Evolutionary conservation across 2,329 filamentous ascomycete genomes (phyloP).

Genomic region (Aspergillus latus): DNA sequence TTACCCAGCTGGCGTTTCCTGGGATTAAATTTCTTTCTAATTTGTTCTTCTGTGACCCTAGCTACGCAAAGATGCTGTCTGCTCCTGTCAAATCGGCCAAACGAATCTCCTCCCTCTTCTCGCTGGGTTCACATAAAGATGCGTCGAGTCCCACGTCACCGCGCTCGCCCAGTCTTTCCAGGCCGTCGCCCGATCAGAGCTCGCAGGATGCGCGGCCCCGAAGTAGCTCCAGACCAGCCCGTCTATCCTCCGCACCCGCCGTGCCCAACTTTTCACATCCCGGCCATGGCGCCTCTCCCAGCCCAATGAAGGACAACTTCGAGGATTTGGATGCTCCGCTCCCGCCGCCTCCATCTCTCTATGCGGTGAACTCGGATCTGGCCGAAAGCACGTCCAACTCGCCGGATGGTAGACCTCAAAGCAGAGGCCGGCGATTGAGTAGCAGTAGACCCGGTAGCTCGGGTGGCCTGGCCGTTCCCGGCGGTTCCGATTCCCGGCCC

Average conservation of each 20-base stretch:
- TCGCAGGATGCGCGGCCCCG: slow-evolving; percentile 27
- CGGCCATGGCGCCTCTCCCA: slow-evolving; percentile 19
- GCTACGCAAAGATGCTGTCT: slow-evolving; percentile 36
- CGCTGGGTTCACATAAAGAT: slow-evolving; percentile 40
- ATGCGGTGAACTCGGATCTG: slow-evolving; percentile 39
- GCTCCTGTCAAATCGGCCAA: slow-evolving; percentile 45
- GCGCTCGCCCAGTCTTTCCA: slow-evolving; percentile 23
- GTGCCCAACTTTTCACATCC: slow-evolving; percentile 30
- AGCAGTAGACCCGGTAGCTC: slow-evolving; percentile 35
- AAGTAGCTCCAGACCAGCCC: slow-evolving; percentile 34
- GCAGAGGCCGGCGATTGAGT: slow-evolving; percentile 38
- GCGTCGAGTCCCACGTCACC: slow-evolving; percentile 32
- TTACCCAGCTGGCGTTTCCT: neutral
- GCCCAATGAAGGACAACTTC: slow-evolving; percentile 27
- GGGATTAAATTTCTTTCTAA: slow-evolving; percentile 6
- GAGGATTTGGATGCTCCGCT: slow-evolving; percentile 32
- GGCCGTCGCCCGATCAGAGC: slow-evolving; percentile 24
- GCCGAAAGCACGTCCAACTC: slow-evolving; percentile 34
- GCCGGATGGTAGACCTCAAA: slow-evolving; percentile 36
- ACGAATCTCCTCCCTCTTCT: slow-evolving; percentile 49
- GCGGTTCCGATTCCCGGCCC: slow-evolving; percentile 35
- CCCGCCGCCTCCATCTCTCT: slow-evolving; percentile 43
- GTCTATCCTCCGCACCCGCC: slow-evolving; percentile 35
- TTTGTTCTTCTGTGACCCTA: slow-evolving; percentile 1
- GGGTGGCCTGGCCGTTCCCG: slow-evolving; percentile 35